Base-by-base conservation (phyloP, 2,329 filamentous ascomycete species). In the Trichoderma atrobrunneum region DNA sequence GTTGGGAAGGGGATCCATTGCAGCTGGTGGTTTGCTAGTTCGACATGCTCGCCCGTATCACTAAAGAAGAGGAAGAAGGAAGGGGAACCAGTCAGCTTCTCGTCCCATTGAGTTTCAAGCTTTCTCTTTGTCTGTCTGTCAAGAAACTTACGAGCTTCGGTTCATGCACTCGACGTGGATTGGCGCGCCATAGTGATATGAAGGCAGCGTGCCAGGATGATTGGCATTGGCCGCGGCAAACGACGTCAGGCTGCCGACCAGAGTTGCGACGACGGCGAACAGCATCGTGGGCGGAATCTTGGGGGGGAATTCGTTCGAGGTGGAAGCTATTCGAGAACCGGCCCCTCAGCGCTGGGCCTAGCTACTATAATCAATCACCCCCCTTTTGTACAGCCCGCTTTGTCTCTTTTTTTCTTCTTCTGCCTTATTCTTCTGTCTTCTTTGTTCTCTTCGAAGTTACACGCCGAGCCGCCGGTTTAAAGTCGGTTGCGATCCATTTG, bases 1-100 rank as follows among this genome's bases (percentile, higher is more conserved):
- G 87, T 87, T 28, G 93, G 93, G 82, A 98, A 98, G 51, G 95
- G 94, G 59, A 96, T 91, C 87, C 96, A 98, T 87, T 97, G 88
- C 71, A 98, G 89, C 81, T 97, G 92, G 78, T 96, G 91, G 75
- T 91, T 87, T 43, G 87, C 86, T 80, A 97, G 90, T 79, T 93
- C 92, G 78, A 98, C 91, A 85, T 97, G 94, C 82, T 97, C 94
- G 80, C 94, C 94, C 10, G 93, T 96, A 77, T 97, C 93, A 78
- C 93, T 96, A 79, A 1, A 16, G 21, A 34, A 43, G 26, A 72
- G 71, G 32, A 57, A n/a, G 8, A 11, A 18, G 14, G 32, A 57
- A n/a, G 8, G 3, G 7, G 14, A 7, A 11, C 11, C 2, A 7
- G 21, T 54, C 21, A 54, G 48, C 48, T 54, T 24, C 48, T 14